phyloP scores from a whole-genome alignment of 176 grass and related monocot species.

The Aegilops longissima region DNA sequence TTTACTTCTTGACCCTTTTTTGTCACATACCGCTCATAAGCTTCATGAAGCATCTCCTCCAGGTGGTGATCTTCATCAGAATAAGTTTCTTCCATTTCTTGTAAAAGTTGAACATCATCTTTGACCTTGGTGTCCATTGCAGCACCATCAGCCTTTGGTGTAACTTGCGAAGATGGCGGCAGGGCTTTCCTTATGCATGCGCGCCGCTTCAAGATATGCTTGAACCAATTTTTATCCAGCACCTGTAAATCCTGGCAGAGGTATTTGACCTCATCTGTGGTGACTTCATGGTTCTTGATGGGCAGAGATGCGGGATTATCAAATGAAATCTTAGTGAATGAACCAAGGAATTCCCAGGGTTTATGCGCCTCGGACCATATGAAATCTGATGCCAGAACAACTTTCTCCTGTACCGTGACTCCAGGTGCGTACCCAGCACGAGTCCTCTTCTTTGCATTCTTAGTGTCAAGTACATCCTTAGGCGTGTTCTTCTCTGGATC shows the following conservation, averaged over 20 bases:
- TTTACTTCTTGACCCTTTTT: conserved; percentile 69
- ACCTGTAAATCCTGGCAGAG: conserved; percentile 79
- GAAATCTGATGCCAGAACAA: conserved; percentile 70
- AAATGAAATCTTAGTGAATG: conserved; percentile 73
- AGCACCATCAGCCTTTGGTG: conserved; percentile 33
- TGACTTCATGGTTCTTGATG: conserved; percentile 81
- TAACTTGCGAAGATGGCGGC: conserved; percentile 14
- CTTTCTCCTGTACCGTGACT: conserved; percentile 65
- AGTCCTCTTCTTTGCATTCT: conserved; percentile 65
- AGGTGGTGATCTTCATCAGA: conserved; percentile 84
- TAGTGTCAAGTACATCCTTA: conserved; percentile 22
- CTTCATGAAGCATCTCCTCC: conserved; percentile 86
- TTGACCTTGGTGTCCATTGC: conserved; percentile 30
- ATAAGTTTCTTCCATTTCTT: conserved; percentile 90
- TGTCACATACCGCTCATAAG: conserved; percentile 79
- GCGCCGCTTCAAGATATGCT: conserved; percentile 89
- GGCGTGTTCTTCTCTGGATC: not conserved
- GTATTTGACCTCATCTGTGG: conserved; percentile 80
- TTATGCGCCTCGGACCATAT: conserved; percentile 66
- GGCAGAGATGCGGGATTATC: conserved; percentile 64
- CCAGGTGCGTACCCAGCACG: conserved; percentile 60
- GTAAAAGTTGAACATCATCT: conserved; percentile 50
- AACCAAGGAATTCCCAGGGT: conserved; percentile 83
- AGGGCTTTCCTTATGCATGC: conserved; percentile 60
- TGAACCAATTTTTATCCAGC: conserved; percentile 91